Evolutionary conservation across 2,329 filamentous ascomycete genomes (phyloP), one percentile per base, ranked within the genome.

Genomic region (Didymosphaeria variabile): DNA sequence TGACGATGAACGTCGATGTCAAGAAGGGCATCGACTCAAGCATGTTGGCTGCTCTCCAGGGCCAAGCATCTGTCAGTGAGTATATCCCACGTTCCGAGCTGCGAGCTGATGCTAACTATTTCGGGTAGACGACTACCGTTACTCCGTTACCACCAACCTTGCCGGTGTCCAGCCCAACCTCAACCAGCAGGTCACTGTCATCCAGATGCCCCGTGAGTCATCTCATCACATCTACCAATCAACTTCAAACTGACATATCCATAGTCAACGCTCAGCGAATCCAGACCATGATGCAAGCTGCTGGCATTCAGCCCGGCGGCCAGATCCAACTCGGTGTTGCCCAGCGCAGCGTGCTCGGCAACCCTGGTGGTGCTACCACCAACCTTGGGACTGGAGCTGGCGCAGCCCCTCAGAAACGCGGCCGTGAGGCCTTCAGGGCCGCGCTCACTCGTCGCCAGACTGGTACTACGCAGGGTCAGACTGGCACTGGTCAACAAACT

Each of bases 1-100:
- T 77, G 70, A 67, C 67, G 13, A 75, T 78, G 71, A 78, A 72
- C 42, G 73, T 77, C 29, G 61, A 77, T 54, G 74, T 77, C 50
- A 73, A 75, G 60, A 65, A 78, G 40, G 76, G 76, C 29, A 61
- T 78, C 52, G 72, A 76, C 52, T 59, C 58, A 26, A 60, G 74
- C 58, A 77, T 77, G 75, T 61, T 78, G 60, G 50, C 74, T 59
- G 72, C 63, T 54, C 70, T 77, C 10, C 67, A 73, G 53, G 74
- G 74, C 19, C 68, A 73, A 51, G 50, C 63, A 21, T 47, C 69
- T 15, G 64, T 78, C 65, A 78, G 70, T 74, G 62, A 64, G 71
- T 72, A 12, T 17, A 58, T 12, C 13, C 7, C 13, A 51, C 5
- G 10, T 23, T 26, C 17, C 0, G 21, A 8, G 15, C 9, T 8